Evolutionary conservation across 2,329 filamentous ascomycete species (phyloP), one percentile per base, ranked within the genome.

Genomic region (Pestalotiopsis sp.): DNA sequence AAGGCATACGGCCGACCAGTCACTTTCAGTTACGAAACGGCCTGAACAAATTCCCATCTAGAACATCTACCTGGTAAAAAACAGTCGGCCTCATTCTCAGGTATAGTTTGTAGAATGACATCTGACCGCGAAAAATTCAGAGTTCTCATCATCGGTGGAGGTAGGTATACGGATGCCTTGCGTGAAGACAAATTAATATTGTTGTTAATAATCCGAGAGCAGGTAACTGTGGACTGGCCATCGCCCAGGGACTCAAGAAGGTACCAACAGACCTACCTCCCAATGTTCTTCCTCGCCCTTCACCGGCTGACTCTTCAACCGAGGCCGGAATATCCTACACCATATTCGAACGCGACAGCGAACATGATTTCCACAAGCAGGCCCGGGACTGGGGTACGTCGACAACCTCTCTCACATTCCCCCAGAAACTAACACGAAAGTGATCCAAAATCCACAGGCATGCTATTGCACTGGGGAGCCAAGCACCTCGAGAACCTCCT

Each of bases 401-500:
- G 13, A n/a, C 14, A 4, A n/a, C 7, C 4, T n/a, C 20, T n/a
- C 4, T 7, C 17, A 4, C 45, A 20, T 7, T 3, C 20, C 13
- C 13, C 13, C 13, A 4, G 41, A 17, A 13, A 45, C 17, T 45
- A 45, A 45, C 41, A 45, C 20, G 45, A 52, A 7, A 20, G 14
- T 58, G 20, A 58, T 14, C 20, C 17, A 23, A 59, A 17, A 17
- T 5, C 4, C 20, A 6, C 23, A 63, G 60, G 60, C 14, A 63
- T 63, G 60, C 20, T 45, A 13, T 14, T 63, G 14, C 60, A 63
- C 38, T 63, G 60, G 60, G 60, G 60, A 5, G 38, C 36, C n/a
- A 38, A 63, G 38, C 60, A 63, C 20, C 60, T 63, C 6, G 20
- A 63, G 31, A 63, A 41, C 23, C 38, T 63, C 12, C 14, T 63